phyloP scores from a whole-genome alignment of 2,329 filamentous ascomycete species.

The Arthroderma sp. region DNA sequence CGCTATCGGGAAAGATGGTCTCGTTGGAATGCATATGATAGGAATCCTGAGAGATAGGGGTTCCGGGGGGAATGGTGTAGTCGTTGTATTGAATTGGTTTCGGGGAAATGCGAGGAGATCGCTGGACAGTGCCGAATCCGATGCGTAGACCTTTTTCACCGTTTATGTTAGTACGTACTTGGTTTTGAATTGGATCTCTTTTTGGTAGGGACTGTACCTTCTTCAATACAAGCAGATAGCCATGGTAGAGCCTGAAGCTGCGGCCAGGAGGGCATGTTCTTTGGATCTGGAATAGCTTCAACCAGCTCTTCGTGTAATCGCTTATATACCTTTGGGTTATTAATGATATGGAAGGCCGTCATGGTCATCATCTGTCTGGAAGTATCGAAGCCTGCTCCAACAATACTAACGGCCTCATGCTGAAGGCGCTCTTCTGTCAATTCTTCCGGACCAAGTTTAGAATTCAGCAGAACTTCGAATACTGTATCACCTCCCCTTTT shows the following conservation, averaged over 20 bases:
- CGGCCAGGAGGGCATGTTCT: background rate
- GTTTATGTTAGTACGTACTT: constrained; percentile 13
- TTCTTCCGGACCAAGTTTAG: constrained; percentile 13
- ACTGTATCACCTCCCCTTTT: background rate
- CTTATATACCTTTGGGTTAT: constrained; percentile 12
- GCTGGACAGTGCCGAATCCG: constrained; percentile 10
- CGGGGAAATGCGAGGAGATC: constrained; percentile 12
- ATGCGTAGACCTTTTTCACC: constrained; percentile 15
- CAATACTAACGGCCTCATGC: constrained; percentile 16
- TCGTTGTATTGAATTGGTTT: constrained; percentile 8
- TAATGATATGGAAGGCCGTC: constrained; percentile 17
- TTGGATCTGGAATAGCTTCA: constrained; percentile 13
- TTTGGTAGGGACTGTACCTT: background rate
- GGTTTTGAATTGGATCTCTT: too few relatives aligned
- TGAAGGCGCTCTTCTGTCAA: constrained; percentile 12
- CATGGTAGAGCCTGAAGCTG: background rate
- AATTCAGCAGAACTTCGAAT: background rate
- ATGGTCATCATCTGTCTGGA: constrained; percentile 15
- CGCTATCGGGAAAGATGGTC: constrained; percentile 17
- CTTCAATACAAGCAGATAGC: background rate
- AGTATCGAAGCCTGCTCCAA: constrained; percentile 18
- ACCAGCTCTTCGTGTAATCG: constrained; percentile 13
- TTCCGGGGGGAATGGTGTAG: constrained; percentile 13
- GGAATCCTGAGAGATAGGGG: too few relatives aligned
- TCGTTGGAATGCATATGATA: constrained; percentile 13